Conservation (phyloP, 176 grass and related monocot species). For the Raddia distichophylla region DNA sequence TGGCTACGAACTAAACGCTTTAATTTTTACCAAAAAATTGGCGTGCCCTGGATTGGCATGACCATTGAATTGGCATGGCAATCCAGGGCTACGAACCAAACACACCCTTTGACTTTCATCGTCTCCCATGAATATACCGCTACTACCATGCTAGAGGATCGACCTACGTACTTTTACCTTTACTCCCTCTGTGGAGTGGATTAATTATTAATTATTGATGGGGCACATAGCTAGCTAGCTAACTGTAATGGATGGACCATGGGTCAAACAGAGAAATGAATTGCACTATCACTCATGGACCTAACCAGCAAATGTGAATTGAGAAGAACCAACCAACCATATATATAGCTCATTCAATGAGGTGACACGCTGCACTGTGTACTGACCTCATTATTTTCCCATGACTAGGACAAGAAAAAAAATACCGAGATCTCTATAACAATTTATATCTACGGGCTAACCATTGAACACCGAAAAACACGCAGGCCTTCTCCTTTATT, state of each 20-base stretch:
- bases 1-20: too few species aligned
- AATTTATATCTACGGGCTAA: not conserved
- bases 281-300: constrained; percentile 10
- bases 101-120: too few species aligned
- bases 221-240: not conserved
- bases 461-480: not conserved
- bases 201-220: constrained; percentile 16
- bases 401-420: not conserved
- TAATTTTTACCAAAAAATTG: too few species aligned
- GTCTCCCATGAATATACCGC: too few species aligned
- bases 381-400: constrained; percentile 5
- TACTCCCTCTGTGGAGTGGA: not conserved
- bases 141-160: not conserved
- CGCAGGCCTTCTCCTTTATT: not conserved
- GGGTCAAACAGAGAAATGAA: not conserved
- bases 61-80: too few species aligned
- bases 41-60: too few species aligned
- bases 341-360: constrained; percentile 28
- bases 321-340: constrained; percentile 22
- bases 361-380: not conserved
- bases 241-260: not conserved
- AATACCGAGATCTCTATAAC: not conserved
- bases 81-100: too few species aligned
- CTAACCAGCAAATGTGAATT: not conserved
- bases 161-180: not conserved